Base-by-base conservation (phyloP, 2,329 filamentous ascomycete genomes). In the Teratosphaeria zuluensis region DNA sequence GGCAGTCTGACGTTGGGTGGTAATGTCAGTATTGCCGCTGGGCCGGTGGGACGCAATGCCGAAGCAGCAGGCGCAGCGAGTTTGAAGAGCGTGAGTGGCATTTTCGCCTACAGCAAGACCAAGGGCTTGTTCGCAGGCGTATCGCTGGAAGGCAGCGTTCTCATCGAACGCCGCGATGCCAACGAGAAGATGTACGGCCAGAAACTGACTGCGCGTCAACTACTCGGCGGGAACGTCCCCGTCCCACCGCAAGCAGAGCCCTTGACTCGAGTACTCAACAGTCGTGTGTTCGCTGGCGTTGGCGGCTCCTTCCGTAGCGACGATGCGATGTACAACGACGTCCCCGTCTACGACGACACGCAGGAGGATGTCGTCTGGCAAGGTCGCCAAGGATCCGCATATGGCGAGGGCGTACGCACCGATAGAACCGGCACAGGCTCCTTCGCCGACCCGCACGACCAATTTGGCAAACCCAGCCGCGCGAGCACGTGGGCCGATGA, bases 81-180 rank as follows among this genome's bases (percentile, higher is more conserved):
- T 66, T 80, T 95, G 63, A 92, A 86, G 78, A 86, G 90, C 63
- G 88, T 97, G 8, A 89, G 92, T 0, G 94, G 90, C 56, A 87
- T 99, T 55, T 99, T 99, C 79, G 90, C 89, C 69, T 99, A 99
- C 80, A 94, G 88, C 73, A 97, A 96, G 77, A 99, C 94, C 12
- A 97, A 96, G 78, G 94, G 94, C 21, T 78, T 99, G 33, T 99
- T 99, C 68, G 94, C 94, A 4, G 94, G 94, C 70, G 92, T 99
- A 54, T 95, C 89, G 66, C 78, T 99, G 65, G 94, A 99, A 74
- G 94, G 94, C 24, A 92, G 88, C 62, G 91, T 89, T 56, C 87
- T 99, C 64, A 89, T 97, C 63, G 94, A 99, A 77, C 85, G 94
- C 63, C 88, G 91, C 76, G 94, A 99, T 75, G 94, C 94, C 66